Percentiles rank a stretch among this genome's conserved stretches.
These are phyloP conservation scores for Curvularia spicifera DNA, from an alignment of 2,329 filamentous ascomycete species.

Conservation along the genomic window DNA sequence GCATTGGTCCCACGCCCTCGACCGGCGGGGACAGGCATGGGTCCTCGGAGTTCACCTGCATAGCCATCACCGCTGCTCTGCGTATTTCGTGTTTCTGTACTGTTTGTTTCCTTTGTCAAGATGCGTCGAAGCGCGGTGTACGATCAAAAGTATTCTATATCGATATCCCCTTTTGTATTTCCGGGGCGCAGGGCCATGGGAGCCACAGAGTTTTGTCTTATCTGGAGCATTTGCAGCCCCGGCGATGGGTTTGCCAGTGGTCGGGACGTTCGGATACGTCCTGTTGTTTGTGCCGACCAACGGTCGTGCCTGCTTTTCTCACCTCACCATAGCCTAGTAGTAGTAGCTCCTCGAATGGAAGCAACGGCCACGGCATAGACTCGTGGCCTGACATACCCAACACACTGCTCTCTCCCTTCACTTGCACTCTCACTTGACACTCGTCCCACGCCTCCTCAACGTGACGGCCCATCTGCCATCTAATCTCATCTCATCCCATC, in stretches of 20 bases:
- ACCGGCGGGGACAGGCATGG: conserved; percentile 21
- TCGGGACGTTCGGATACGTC: conserved; percentile 28
- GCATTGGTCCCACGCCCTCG: conserved; percentile 16
- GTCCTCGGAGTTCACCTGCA: conserved; percentile 35
- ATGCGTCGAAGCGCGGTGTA: conserved; percentile 31
- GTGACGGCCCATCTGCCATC: conserved; percentile 4
- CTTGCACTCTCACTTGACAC: conserved; percentile 11
- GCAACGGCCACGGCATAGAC: conserved; percentile 25
- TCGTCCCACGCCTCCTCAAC: conserved; percentile 11
- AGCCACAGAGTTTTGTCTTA: conserved; percentile 15
- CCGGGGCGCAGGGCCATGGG: neutral
- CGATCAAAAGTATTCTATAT: conserved; percentile 43
- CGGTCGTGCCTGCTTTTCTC: conserved; percentile 24
- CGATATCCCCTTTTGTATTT: conserved; percentile 29
- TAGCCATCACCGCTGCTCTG: conserved; percentile 25
- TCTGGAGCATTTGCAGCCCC: conserved; percentile 30
- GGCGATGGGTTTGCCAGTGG: conserved; percentile 26
- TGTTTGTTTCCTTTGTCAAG: conserved; percentile 27
- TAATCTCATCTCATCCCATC: neutral
- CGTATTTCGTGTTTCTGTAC: conserved; percentile 28
- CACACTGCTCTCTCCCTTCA: conserved; percentile 17
- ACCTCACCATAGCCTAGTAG: conserved; percentile 23
- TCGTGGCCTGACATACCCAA: conserved; percentile 26
- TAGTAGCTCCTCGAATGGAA: conserved; percentile 27
- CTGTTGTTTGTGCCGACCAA: conserved; percentile 28